These are phyloP conservation scores for Cylindrotheca fusiformis DNA, from an alignment of 108 stramenopile species.

Conservation along the genomic window DNA sequence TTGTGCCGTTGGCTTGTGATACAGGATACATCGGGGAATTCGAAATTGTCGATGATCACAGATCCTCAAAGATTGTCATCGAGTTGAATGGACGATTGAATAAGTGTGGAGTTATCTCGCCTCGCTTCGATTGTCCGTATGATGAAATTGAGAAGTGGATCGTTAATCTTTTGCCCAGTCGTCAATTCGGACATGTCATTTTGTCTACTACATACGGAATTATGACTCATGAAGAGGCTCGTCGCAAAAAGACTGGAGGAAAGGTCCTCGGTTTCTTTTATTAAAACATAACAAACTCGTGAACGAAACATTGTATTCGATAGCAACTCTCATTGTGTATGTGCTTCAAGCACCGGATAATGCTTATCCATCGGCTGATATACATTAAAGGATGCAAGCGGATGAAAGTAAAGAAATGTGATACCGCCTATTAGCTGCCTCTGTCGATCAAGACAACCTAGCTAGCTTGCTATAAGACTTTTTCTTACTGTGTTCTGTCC, in stretches of 20 bases:
- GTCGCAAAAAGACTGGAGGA: conserved; percentile 99
- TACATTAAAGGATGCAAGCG: no score
- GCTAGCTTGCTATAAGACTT: no score
- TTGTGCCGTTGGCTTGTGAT: conserved; percentile 51
- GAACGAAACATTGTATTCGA: no score
- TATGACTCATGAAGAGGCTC: conserved; percentile 99
- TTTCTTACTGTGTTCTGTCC: no score
- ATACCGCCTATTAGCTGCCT: no score
- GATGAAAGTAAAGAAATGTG: no score
- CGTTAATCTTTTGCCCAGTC: conserved; percentile 93
- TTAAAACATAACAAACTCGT: no score
- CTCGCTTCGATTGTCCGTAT: conserved; percentile 93
- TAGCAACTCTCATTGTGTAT: no score
- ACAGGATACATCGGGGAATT: conserved; percentile 99
- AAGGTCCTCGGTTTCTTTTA: conserved; percentile 99
- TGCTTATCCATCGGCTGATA: no score
- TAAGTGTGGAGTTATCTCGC: conserved; percentile 99
- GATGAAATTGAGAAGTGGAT: conserved; percentile 98
- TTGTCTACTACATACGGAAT: conserved; percentile 97
- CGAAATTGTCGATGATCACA: conserved; percentile 99
- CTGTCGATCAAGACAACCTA: no score
- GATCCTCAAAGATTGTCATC: conserved; percentile 98
- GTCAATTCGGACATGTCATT: conserved; percentile 99
- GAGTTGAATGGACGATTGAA: conserved; percentile 98
- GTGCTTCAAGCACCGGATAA: no score